Evolutionary conservation across 208 protist species (phyloP).

Genomic region (Leptomonas seymouri): DNA sequence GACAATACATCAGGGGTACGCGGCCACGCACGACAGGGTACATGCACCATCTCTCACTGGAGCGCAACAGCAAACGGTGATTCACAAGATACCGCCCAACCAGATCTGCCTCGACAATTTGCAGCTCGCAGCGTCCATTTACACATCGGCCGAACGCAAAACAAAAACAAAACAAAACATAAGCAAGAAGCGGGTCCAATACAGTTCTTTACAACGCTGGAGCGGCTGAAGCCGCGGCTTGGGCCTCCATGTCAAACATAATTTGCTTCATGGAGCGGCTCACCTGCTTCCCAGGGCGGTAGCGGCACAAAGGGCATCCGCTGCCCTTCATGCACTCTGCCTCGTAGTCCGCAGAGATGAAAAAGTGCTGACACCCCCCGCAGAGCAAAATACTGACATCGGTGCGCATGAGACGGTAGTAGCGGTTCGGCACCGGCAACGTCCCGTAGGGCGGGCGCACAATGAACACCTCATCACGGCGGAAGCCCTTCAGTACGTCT

Average conservation of each 20-base stretch:
- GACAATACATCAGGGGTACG: not conserved
- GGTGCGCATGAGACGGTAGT: slow-evolving; percentile 88
- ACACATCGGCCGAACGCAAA: too few relatives aligned
- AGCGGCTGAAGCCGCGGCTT: slow-evolving; percentile 1
- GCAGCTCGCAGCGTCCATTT: not conserved
- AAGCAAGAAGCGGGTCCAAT: not conserved
- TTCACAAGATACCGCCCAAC: not conserved
- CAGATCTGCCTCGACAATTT: too few relatives aligned
- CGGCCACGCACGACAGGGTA: not conserved
- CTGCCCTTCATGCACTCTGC: slow-evolving; percentile 86
- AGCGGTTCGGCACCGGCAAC: slow-evolving; percentile 78
- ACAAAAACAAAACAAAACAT: not conserved
- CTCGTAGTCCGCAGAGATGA: slow-evolving; percentile 91
- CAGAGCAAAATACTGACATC: slow-evolving; percentile 86
- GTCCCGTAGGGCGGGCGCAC: slow-evolving; percentile 69
- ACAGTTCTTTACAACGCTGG: not conserved
- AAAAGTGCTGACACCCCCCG: slow-evolving; percentile 94
- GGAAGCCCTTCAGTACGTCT: slow-evolving; percentile 80
- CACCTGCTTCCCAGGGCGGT: slow-evolving; percentile 66
- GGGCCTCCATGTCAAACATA: slow-evolving; percentile 45
- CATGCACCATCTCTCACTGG: not conserved
- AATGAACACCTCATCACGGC: slow-evolving; percentile 89
- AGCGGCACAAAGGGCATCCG: slow-evolving; percentile 91
- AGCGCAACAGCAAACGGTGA: not conserved
- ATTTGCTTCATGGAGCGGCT: slow-evolving; percentile 65